Conservation (phyloP, 805 yeast species). For the Candida nonsorbophila region DNA sequence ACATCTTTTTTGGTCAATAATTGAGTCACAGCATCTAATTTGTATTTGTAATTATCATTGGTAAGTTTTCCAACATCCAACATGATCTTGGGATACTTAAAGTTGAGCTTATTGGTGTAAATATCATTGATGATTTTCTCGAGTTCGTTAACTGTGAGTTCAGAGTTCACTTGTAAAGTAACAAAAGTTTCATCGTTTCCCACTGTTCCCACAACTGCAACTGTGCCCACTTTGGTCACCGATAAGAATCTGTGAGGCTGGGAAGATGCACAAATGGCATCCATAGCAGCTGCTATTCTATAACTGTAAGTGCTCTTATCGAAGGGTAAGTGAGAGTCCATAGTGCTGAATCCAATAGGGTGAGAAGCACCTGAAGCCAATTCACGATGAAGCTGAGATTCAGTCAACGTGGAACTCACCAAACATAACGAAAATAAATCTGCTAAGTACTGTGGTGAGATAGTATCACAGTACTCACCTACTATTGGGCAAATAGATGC, state of each 20-base stretch:
- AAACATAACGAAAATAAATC: constrained; percentile 43
- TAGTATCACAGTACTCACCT: constrained; percentile 42
- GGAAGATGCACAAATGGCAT: constrained; percentile 40
- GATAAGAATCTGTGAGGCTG: constrained; percentile 45
- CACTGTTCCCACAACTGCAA: constrained; percentile 43
- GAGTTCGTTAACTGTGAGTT: constrained; percentile 11
- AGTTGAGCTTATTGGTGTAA: constrained; percentile 11
- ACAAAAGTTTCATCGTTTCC: constrained; percentile 49
- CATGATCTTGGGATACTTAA: constrained; percentile 16
- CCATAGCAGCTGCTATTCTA: constrained; percentile 33
- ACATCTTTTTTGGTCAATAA: constrained; percentile 10
- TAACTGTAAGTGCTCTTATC: constrained; percentile 20
- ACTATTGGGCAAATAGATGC: constrained; percentile 41
- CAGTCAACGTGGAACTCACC: constrained; percentile 38
- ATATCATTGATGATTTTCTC: constrained; percentile 8
- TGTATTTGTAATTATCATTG: constrained; percentile 10
- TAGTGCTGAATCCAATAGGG: constrained; percentile 42
- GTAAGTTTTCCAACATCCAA: constrained; percentile 22
- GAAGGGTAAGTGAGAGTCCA: constrained; percentile 12
- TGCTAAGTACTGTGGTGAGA: constrained; percentile 46
- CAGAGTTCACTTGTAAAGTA: constrained; percentile 22
- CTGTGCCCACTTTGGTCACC: constrained; percentile 43
- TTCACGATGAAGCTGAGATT: constrained; percentile 48
- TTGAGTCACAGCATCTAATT: constrained; percentile 7
- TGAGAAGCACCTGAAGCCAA: constrained; percentile 46